Evolutionary conservation across 2,329 filamentous ascomycete species (phyloP), one percentile per base, ranked within the genome.

Genomic region (Aspergillus fijiensis): DNA sequence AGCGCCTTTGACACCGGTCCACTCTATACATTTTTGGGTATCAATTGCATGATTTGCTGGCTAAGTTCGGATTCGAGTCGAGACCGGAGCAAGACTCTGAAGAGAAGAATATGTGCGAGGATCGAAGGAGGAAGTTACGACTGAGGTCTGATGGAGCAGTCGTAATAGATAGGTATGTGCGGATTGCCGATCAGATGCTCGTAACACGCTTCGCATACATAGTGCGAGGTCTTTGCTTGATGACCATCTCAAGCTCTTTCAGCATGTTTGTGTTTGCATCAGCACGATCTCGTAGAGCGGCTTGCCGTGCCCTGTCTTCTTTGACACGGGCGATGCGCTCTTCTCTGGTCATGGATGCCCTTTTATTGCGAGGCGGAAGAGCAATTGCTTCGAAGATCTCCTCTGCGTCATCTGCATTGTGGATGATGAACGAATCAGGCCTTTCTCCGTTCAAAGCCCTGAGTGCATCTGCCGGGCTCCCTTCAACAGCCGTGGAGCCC

Each of bases 361-460:
- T 84, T 61, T 89, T 87, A 47, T 88, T 83, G 42, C 79, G 80
- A 6, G 86, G 81, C 2, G 89, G 89, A 60, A 91, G 81, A 2
- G 93, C 92, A 42, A 98, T 86, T 0, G 93, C 95, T 76, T 99
- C 95, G 63, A 96, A 98, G 0, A 99, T 85, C 70, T 96, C 90
- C 56, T 89, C 87, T 55, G 91, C 89, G 1, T 78, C 75, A 39
- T 73, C 70, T 49, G 68, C 69, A 49, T 69, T 70, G 19, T 66
- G 69, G 33, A 59, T 68, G 29, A 67, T 70, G 27, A 67, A 67
- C 14, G 70, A 62, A 42, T 72, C 67, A 10, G 67, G 67, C 21
- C 68, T 79, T 55, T 92, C 91, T 51, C 92, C 92, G 61, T 87
- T 96, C 54, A 97, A 80, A 1, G 89, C 88, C 64, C 88, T 88